Base-by-base conservation (phyloP, 257 asterid species). In the Apocynum venetum region DNA sequence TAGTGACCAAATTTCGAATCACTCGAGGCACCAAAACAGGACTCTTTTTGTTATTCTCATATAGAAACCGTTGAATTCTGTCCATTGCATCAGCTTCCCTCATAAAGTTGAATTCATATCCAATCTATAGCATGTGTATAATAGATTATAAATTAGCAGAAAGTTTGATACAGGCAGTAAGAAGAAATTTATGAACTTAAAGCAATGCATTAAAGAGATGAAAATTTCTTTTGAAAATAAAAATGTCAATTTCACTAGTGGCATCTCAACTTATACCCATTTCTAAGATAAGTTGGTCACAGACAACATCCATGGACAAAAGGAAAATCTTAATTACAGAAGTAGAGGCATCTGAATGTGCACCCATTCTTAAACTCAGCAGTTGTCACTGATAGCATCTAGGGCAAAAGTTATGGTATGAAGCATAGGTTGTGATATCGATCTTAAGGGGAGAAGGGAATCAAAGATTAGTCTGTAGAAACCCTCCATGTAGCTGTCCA, bases 61-160 rank as follows among this genome's bases (percentile, higher is more conserved):
- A 87, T 41, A 96, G 86, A 84, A 93, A 96, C 41, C 40, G 84
- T 6, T 84, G 90, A 79, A 93, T 96, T 87, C 88, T 93, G 77
- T 89, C 91, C 99, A 96, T 96, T 67, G 99, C 97, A 84, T 85
- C 92, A 66, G 98, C 98, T 86, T 93, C 99, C 89, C 98, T 88
- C 85, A 80, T 71, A 81, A 96, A 96, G 87, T 96, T 74, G 86
- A 96, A 96, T 80, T 96, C 98, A 83, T 91, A 91, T 77, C 97
- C 97, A 82, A 96, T 96, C 99, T 96, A 76, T 71, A 86, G 57
- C 49, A 84, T 36, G 83, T 47, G 64, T 20, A 56, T 75, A 78
- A 73, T 38, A 72, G 49, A 76, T 48, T 49, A 81, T 71, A 41
- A 67, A 35, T 40, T 20, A 76, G 53, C 17, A 52, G 48, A 69